Conservation (phyloP, 75 land plant species). For the Larix kaempferi region DNA sequence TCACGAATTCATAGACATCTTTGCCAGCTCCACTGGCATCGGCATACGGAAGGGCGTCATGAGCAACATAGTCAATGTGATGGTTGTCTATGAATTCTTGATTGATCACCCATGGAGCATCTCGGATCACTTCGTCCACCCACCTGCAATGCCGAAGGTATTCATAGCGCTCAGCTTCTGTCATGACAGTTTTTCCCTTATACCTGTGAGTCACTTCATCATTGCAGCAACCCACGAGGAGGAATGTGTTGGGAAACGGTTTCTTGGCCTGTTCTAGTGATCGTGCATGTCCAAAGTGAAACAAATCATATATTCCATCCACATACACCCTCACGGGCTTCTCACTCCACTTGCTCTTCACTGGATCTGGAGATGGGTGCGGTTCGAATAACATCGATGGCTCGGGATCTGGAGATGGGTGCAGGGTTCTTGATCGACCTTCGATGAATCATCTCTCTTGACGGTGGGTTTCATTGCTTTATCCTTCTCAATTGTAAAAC, state of each 20-base stretch:
- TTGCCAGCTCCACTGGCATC: conserved; percentile 85
- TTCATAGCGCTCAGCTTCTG: conserved; percentile 72
- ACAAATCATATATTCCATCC: conserved; percentile 69
- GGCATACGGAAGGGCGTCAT: conserved; percentile 49
- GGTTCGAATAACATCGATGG: not conserved
- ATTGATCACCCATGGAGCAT: conserved; percentile 59
- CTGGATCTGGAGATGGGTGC: conserved; percentile 5
- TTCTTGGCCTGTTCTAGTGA: conserved; percentile 42
- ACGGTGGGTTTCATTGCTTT: too few species aligned
- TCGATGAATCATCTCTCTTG: too few species aligned
- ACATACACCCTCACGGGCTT: conserved; percentile 55
- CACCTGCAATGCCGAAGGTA: conserved; percentile 84
- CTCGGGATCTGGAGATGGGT: not conserved
- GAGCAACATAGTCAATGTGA: conserved; percentile 51
- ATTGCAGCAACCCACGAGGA: conserved; percentile 74
- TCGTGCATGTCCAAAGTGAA: conserved; percentile 73
- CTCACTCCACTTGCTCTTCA: conserved; percentile 6
- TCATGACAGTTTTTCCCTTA: conserved; percentile 87
- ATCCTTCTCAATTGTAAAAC: too few species aligned
- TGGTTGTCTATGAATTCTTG: conserved; percentile 54
- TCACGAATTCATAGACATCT: conserved; percentile 93
- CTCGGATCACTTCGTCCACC: conserved; percentile 53
- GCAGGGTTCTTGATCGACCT: too few species aligned
- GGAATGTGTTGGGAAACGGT: conserved; percentile 63
- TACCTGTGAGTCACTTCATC: conserved; percentile 67